Evolutionary conservation across 1,139 yeast species (phyloP), one percentile per base, ranked within the genome.

Genomic region (Lodderomyces jiufengensis): DNA sequence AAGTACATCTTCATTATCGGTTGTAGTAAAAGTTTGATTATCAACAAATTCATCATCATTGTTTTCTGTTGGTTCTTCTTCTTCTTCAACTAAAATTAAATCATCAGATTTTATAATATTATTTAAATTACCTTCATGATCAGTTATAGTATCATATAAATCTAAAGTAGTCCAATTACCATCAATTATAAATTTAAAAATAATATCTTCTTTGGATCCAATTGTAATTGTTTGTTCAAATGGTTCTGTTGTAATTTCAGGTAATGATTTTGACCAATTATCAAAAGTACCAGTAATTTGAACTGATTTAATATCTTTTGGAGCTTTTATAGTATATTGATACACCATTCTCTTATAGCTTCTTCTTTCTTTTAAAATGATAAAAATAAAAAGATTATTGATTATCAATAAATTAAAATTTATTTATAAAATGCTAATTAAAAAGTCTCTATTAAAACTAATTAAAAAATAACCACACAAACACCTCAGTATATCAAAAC

Each of bases 211-310:
- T 33, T 50, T 46, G 18, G 48, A 44, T 25, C 45, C 40, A 15
- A 63, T 49, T 29, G 44, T 50, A 21, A 63, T 42, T 11, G 35
- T 30, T 5, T 41, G 39, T 22, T 27, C 27, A 32, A 36, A 36
- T 27, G 39, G 42, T 18, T 39, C 41, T 11, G 33, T 21, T 7
- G 49, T 45, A 9, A 41, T 27, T 24, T 38, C 34, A 9, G 47
- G 49, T 25, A 44, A 48, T 9, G 52, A 46, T 38, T 55, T 49
- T 12, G 60, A 44, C 75, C 76, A 70, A 36, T 61, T 46, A 41
- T 69, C 73, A 45, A 69, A 70, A 39, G 52, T 60, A 4, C 76
- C 76, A 3, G 75, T 69, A 24, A 69, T 61, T 31, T 59, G 59
- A 23, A 69, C 61, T 5, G 61, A 51, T 11, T 47, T 38, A 5